phyloP scores from a whole-genome alignment of 495 filamentous ascomycete species.

The Aspergillus mulundensis region DNA sequence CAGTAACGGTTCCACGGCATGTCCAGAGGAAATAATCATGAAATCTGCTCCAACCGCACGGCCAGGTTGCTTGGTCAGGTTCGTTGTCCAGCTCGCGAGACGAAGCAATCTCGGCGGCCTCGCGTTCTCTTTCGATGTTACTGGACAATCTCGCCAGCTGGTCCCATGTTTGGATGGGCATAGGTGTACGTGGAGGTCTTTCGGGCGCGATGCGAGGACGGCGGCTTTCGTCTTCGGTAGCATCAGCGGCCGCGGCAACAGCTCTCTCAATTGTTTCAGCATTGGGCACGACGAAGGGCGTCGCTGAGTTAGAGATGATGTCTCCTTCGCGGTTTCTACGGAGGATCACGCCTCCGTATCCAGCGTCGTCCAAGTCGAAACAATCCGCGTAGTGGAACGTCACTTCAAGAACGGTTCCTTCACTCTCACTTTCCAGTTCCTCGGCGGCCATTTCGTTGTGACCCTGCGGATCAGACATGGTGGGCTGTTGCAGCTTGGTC shows the following conservation, averaged over 20 bases:
- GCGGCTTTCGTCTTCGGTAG: background rate
- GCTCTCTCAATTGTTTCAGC: background rate
- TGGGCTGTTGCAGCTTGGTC: background rate
- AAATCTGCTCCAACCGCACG: slow-evolving; percentile 5
- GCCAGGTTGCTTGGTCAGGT: slow-evolving; percentile 8
- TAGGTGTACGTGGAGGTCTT: slow-evolving; percentile 2
- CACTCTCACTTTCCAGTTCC: background rate
- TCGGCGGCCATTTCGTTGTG: background rate
- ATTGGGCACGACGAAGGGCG: background rate
- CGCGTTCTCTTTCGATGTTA: background rate
- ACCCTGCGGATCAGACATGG: background rate
- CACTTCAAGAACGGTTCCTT: background rate
- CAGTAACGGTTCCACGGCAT: slow-evolving; percentile 13
- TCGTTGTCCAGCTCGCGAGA: slow-evolving; percentile 8
- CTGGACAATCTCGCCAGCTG: background rate
- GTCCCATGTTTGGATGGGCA: background rate
- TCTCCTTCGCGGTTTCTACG: background rate
- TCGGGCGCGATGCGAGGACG: background rate
- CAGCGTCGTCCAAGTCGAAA: background rate
- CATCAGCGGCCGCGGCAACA: background rate
- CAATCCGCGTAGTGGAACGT: background rate
- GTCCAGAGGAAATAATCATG: slow-evolving; percentile 20
- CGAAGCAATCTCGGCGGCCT: slow-evolving; percentile 5
- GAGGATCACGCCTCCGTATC: background rate
- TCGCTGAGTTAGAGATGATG: background rate